Conservation (phyloP, 345 rosid species). For the Mallotus nudiflorus region DNA sequence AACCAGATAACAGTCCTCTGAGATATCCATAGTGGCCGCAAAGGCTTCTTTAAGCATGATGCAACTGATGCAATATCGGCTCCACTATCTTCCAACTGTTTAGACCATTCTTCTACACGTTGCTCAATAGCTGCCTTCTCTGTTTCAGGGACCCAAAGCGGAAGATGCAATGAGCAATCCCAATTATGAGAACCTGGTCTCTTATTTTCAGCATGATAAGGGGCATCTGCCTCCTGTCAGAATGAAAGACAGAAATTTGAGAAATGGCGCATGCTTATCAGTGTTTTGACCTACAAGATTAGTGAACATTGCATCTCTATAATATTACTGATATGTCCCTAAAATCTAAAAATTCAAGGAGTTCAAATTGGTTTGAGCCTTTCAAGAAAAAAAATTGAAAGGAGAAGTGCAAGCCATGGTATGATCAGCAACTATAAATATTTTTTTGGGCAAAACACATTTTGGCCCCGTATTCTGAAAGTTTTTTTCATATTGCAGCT, state of each 20-base stretch:
- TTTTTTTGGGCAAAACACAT: no score
- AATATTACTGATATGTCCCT: no score
- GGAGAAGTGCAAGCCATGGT: no score
- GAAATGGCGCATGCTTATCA: neutral
- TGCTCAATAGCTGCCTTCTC: constrained; percentile 75
- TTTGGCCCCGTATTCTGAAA: no score
- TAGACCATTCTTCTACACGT: constrained; percentile 67
- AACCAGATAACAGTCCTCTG: constrained; percentile 88
- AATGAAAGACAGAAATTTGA: constrained; percentile 14
- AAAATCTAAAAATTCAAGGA: no score
- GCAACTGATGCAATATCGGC: constrained; percentile 75
- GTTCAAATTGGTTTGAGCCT: no score
- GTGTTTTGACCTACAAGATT: no score
- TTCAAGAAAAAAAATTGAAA: no score
- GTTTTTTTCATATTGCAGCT: no score
- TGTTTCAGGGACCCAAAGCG: constrained; percentile 80
- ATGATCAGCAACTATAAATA: no score
- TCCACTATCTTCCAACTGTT: constrained; percentile 69
- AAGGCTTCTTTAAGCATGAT: constrained; percentile 62
- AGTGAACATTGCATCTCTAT: no score
- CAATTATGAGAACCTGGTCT: constrained; percentile 38
- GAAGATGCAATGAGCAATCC: constrained; percentile 93
- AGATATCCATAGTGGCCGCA: constrained; percentile 86
- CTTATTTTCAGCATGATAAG: constrained; percentile 21
- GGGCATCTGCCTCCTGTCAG: constrained; percentile 32